Evolutionary conservation across 768 basidiomycete species (phyloP), one percentile per base, ranked within the genome.

Genomic region (Lentinus tigrinus): DNA sequence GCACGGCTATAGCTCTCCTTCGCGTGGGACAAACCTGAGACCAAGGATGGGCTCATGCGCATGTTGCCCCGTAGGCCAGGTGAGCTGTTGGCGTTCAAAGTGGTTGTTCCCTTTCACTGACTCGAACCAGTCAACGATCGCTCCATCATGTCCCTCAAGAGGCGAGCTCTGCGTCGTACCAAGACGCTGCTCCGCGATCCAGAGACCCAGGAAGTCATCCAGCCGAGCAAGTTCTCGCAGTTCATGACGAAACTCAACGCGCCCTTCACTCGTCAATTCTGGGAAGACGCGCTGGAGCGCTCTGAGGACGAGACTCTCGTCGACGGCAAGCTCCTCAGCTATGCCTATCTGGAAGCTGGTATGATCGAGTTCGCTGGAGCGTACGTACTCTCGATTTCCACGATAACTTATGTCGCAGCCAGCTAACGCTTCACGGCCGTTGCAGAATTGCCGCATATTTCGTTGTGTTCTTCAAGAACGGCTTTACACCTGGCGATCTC

Each of bases 21-120:
- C 57, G 87, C 87, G 0, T 88, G 87, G 87, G 87, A 88, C 67
- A 75, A 83, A 60, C 84, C 87, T 0, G 85, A 88, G 69, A 84
- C 84, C 0, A 64, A 69, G 31, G 85, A 87, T 63, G 85, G 85
- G 26, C 69, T 88, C 36, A 88, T 88, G 87, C 80, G 85, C 23
- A 74, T 87, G 76, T 73, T 70, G 24, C 87, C 87, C 13, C 81
- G 87, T 23, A 87, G 85, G 69, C 85, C 87, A 58, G 83, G 84
- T 83, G 47, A 21, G 73, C 56, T 21, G 16, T 27, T 26, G 8
- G n/a, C 47, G 51, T 36, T 2, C 3, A 3, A 6, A 13, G 3
- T 4, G 50, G 16, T 37, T 7, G 38, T 24, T 39, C 4, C 48
- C 24, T 44, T 28, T 51, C 57, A 34, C 19, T 34, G 14, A 48